Conservation (phyloP, 2,329 filamentous ascomycete genomes). For the Pseudogymnoascus sp. region DNA sequence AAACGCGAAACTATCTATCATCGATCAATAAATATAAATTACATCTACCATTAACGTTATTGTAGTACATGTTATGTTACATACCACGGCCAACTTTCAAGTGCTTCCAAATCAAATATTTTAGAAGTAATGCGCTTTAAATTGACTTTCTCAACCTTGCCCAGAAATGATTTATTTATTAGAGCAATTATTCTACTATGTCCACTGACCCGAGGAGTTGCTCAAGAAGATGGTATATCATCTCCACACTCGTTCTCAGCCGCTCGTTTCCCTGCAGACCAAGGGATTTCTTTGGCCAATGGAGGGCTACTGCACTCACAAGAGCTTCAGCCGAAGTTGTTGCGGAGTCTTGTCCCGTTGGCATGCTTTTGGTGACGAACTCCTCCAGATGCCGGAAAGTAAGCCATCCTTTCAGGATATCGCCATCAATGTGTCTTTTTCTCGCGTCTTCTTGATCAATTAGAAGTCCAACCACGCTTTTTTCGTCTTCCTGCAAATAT, state of each 20-base stretch:
- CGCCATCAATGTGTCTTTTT: constrained; percentile 60
- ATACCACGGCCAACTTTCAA: not conserved
- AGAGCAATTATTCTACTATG: not conserved
- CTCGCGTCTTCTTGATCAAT: constrained; percentile 14
- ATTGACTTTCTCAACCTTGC: not conserved
- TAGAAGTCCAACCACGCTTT: not conserved
- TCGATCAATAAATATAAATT: not conserved
- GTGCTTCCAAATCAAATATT: not conserved
- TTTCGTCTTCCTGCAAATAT: not conserved
- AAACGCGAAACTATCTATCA: not conserved
- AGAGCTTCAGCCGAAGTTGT: not conserved
- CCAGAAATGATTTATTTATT: not conserved
- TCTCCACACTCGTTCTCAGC: not conserved
- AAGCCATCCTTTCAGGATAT: constrained; percentile 52
- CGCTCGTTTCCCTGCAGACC: not conserved
- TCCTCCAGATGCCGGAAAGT: constrained; percentile 39
- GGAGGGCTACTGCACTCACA: constrained; percentile 12
- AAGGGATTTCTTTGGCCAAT: constrained; percentile 27
- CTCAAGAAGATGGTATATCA: not conserved
- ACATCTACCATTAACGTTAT: not conserved
- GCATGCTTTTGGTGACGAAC: constrained; percentile 28
- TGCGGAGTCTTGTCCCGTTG: not conserved
- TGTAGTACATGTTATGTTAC: not conserved
- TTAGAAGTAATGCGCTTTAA: not conserved
- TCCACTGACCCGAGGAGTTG: not conserved